Evolutionary conservation across 371 early-diverging fungal species (phyloP), one percentile per base, ranked within the genome.

Genomic region (Actinomucor elegans): DNA sequence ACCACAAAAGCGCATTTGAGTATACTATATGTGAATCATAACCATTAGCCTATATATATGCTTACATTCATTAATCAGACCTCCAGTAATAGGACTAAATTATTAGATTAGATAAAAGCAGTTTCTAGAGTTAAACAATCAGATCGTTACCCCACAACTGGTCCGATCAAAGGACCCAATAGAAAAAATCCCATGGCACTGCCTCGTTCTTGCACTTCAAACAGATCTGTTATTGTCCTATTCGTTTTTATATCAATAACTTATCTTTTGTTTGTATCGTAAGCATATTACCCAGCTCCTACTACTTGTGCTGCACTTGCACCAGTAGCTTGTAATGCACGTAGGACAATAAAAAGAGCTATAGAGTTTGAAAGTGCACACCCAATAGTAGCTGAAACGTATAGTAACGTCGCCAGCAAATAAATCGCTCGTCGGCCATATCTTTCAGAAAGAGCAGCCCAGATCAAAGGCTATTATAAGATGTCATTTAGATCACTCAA

Each of bases 221-320:
- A 71, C 11, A 67, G 47, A 46, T 67, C 69, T 0, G 67, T 61
- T 7, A 61, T 64, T 0, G 77, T 77, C 4, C 77, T 76, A 56
- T 14, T 7, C 24, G 0, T n/a, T n/a, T 31, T 11, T 23, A 23
- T 4, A 38, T 3, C 6, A 18, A 37, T 2, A 17, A 11, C 12
- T 2, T 37, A n/a, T 15, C 8, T 24, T 35, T 17, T 36, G 27
- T 18, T 15, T 29, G 38, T 5, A 10, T 32, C 12, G 26, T 33
- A 27, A 28, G 5, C 7, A 9, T 9, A 42, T 8, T 80, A 81
- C 41, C 90, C 92, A 29, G 89, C 88, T 1, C 91, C 91, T 4
- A 90, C 81, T 11, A 85, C 79, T 48, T 85, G 80, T 18, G 85
- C 82, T 10, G 89, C 88, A 21, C 88, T 84, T 8, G 88, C 77